Evolutionary conservation across 768 basidiomycete genomes (phyloP), one percentile per base, ranked within the genome.

Genomic region (Hypholoma sublateritium): DNA sequence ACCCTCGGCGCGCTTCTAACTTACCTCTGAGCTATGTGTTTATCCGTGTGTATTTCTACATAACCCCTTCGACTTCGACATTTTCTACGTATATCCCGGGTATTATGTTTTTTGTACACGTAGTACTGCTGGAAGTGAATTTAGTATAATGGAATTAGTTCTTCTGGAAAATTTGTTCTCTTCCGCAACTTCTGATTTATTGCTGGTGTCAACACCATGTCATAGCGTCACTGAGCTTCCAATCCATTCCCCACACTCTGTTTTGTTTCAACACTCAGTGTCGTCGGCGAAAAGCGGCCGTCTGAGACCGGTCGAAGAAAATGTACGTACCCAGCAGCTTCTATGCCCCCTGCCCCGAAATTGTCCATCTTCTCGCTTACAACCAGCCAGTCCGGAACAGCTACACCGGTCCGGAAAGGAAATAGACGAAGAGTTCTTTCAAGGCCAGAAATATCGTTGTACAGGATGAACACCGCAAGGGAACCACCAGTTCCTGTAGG

Each of bases 321-420:
- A 21, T 28, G 17, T 9, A 69, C 85, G 67, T 70, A 91, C 90
- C 93, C 93, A 57, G 91, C 87, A 14, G 83, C 92, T 12, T 80
- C 69, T 17, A 93, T 72, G 1, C 88, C 93, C n/a, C 81, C 89
- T 11, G 89, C 85, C 4, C 89, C 91, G 16, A 80, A 69, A 43
- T 56, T 64, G 60, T 88, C 88, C 17, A 84, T 77, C 12, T 70
- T 67, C 13, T 70, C 70, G 9, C 82, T 79, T 3, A 87, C 74
- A 16, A 92, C 77, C 5, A 92, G 62, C 91, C 93, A 95, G 63
- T 92, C 89, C 1, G 92, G 90, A 1, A 82, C 77, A 8, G 84
- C 69, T 2, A 93, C 77, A 3, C 92, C 92, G 2, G 93, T 96
- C 17, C 94, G 83, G 22, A 91, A 81, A 4, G 94, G 93, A 65